phyloP scores from a whole-genome alignment of 2,329 filamentous ascomycete species.

The Blastomyces silverae region DNA sequence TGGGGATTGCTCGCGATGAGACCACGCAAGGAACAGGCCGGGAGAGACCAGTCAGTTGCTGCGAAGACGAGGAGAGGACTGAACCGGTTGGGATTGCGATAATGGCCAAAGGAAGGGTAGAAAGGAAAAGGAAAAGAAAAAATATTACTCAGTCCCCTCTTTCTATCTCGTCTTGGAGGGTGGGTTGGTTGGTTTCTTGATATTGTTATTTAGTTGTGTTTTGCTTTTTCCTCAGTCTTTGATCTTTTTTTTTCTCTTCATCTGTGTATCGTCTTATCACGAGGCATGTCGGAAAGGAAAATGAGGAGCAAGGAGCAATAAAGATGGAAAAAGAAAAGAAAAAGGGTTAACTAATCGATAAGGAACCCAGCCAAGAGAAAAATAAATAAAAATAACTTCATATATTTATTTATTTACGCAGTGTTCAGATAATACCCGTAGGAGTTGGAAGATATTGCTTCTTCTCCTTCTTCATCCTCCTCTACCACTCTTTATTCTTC shows the following conservation, averaged over 20 bases:
- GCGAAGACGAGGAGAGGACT: background rate
- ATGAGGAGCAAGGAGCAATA: background rate
- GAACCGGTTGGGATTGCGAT: background rate
- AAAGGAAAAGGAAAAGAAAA: background rate
- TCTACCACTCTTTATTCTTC: too few relatives aligned
- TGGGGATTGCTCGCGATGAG: background rate
- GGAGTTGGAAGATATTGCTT: too few relatives aligned
- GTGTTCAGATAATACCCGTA: too few relatives aligned
- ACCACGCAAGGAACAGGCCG: slow-evolving; percentile 10
- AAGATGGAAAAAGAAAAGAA: background rate
- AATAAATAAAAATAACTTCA: background rate
- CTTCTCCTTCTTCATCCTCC: too few relatives aligned
- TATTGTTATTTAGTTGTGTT: background rate
- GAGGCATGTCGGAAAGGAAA: too few relatives aligned
- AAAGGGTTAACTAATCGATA: background rate
- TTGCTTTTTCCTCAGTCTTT: slow-evolving; percentile 7
- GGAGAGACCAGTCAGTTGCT: background rate
- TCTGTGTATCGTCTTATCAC: slow-evolving; percentile 10
- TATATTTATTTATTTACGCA: too few relatives aligned
- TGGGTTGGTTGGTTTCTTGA: slow-evolving; percentile 5
- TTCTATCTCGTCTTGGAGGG: background rate
- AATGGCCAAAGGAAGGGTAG: background rate
- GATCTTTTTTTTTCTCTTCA: background rate
- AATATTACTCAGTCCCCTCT: background rate
- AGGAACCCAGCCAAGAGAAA: background rate